Evolutionary conservation across 2,329 filamentous ascomycete species (phyloP).

Genomic region (Trichoderma lentiforme): DNA sequence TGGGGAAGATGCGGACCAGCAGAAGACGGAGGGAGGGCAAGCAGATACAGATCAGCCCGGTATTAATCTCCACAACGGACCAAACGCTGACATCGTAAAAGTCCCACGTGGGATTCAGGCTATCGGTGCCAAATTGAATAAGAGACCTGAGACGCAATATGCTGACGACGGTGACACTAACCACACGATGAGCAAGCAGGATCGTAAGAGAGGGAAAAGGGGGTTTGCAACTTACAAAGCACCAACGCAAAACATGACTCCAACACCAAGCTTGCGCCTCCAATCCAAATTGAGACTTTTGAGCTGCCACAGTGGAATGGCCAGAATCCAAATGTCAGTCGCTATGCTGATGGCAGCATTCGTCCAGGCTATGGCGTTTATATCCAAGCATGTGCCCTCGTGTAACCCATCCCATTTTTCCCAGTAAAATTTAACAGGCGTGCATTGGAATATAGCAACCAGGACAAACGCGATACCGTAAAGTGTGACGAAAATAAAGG

Average conservation of each 20-base stretch:
- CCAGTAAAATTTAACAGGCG: conserved; percentile 53
- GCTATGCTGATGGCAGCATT: conserved; percentile 52
- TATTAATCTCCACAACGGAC: conserved; percentile 39
- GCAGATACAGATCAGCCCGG: conserved; percentile 39
- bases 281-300: conserved; percentile 41
- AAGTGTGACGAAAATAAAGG: conserved; percentile 37
- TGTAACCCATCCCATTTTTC: conserved; percentile 47
- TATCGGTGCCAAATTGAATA: conserved; percentile 29
- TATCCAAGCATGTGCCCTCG: conserved; percentile 46
- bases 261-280: conserved; percentile 48
- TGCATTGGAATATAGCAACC: conserved; percentile 48
- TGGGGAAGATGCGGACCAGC: conserved; percentile 39
- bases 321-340: conserved; percentile 51
- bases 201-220: background rate
- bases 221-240: conserved; percentile 36
- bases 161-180: conserved; percentile 37
- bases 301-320: conserved; percentile 47
- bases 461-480: conserved; percentile 43
- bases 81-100: conserved; percentile 32
- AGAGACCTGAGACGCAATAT: conserved; percentile 36
- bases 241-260: conserved; percentile 50
- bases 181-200: background rate
- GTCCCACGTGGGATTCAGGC: conserved; percentile 36
- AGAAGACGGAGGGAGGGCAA: conserved; percentile 37
- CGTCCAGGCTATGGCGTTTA: conserved; percentile 49